phyloP scores from a whole-genome alignment of 2,329 filamentous ascomycete genomes.

The Thermoascus crustaceus region DNA sequence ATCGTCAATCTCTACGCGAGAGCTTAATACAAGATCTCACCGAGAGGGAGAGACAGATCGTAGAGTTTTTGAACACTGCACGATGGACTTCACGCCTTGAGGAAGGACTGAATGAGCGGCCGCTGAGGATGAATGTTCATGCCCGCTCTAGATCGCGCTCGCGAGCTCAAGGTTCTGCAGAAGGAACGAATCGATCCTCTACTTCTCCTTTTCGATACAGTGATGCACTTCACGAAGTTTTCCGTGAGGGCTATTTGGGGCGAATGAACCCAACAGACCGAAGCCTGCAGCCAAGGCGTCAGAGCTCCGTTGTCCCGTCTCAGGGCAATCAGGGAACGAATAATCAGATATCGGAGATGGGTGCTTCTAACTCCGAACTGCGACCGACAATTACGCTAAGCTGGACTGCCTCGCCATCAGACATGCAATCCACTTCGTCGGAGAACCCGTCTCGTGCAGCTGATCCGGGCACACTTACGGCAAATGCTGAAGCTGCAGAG shows the following conservation, averaged over 20 bases:
- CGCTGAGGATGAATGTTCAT: slow-evolving; percentile 20
- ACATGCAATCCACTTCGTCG: slow-evolving; percentile 23
- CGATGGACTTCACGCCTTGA: slow-evolving; percentile 30
- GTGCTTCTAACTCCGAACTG: slow-evolving; percentile 16
- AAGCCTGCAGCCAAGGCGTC: slow-evolving; percentile 28
- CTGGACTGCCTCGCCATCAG: slow-evolving; percentile 35
- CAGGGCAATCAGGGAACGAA: slow-evolving; percentile 20
- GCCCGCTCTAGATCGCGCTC: slow-evolving; percentile 19
- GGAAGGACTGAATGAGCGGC: slow-evolving; percentile 22
- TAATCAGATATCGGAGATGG: slow-evolving; percentile 18
- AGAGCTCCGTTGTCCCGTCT: slow-evolving; percentile 34
- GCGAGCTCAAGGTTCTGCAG: slow-evolving; percentile 21
- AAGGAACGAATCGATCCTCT: slow-evolving; percentile 21
- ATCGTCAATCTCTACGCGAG: slow-evolving; percentile 25
- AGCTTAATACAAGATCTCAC: slow-evolving; percentile 31
- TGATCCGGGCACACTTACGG: slow-evolving; percentile 15
- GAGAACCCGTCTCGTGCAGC: slow-evolving; percentile 15
- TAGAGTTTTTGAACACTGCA: slow-evolving; percentile 36
- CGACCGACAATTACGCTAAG: slow-evolving; percentile 29
- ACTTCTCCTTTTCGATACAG: slow-evolving; percentile 24
- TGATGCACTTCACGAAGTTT: slow-evolving; percentile 21
- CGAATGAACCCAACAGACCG: slow-evolving; percentile 18
- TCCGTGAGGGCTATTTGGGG: slow-evolving; percentile 23
- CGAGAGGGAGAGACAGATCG: slow-evolving; percentile 35
- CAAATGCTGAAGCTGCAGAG: slow-evolving; percentile 13